Base-by-base conservation (phyloP, 2,329 filamentous ascomycete genomes). In the Aureobasidium sp. region DNA sequence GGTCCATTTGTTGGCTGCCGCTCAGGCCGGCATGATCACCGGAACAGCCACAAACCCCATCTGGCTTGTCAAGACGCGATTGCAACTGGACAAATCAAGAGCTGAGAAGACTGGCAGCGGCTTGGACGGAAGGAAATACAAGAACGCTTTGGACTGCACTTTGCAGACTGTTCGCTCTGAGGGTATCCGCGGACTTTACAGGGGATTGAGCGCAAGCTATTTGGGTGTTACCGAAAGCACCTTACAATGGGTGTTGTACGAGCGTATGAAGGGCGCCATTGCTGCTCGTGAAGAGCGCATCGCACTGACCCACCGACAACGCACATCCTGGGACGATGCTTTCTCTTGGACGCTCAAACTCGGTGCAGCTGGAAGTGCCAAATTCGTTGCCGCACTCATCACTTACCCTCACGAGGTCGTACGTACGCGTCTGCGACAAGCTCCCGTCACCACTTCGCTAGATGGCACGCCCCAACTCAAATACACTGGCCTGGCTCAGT, bases 321-420 rank as follows among this genome's bases (percentile, higher is more conserved):
- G 80, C 67, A 87, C 73, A 4, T 70, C 75, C 60, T 89, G 85
- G 84, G 90, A 96, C 63, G 76, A 80, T 55, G 81, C 82, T 0
- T 78, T 94, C 30, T 79, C 84, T 58, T 91, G 85, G 83, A 85
- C 83, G 17, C 89, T 90, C 54, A 90, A 89, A 62, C 73, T 88
- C 34, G 80, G 81, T 50, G 86, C 88, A 34, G 89, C 90, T 5
- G 90, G 90, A 42, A 79, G 81, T 30, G 88, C 90, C 12, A 97
- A 97, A 71, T 79, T 95, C 53, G 71, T 95, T 53, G 90, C 91
- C 10, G 86, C 89, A 27, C 74, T 93, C 37, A 72, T 89, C 59
- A 91, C 90, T 17, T 97, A 96, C 72, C 91, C 91, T 1, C 91
- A 96, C 65, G 91, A 97, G 77, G 86, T 90, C 42, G 85, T 90